phyloP scores from a whole-genome alignment of 257 asterid genomes.

The Cinchona pubescens region DNA sequence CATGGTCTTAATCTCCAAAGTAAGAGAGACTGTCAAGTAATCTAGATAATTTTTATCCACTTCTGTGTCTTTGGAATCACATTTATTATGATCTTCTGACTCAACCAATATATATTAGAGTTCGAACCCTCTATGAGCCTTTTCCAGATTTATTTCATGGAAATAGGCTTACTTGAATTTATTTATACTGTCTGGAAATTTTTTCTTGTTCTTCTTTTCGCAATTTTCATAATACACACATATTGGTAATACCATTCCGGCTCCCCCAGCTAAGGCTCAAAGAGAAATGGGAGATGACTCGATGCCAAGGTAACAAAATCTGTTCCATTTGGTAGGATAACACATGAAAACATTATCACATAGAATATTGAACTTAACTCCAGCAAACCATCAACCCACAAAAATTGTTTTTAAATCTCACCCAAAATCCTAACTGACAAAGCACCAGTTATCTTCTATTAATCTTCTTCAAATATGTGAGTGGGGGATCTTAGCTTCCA shows the following conservation, averaged over 20 bases:
- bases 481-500: background rate
- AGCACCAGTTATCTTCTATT: background rate
- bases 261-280: background rate
- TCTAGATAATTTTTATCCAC: background rate
- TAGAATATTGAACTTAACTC: background rate
- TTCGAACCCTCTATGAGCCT: background rate
- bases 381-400: background rate
- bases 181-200: background rate
- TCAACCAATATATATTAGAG: background rate
- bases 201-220: background rate
- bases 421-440: background rate
- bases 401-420: background rate
- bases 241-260: background rate
- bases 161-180: background rate
- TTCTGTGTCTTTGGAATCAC: background rate
- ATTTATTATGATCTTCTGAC: background rate
- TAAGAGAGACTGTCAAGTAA: conserved; percentile 1
- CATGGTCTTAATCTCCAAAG: background rate
- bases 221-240: background rate
- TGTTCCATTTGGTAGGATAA: background rate
- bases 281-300: background rate
- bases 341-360: background rate
- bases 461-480: background rate
- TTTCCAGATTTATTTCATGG: background rate
- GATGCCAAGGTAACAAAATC: background rate